phyloP scores from a whole-genome alignment of 345 rosid species.

The Linum usitatissimum region DNA sequence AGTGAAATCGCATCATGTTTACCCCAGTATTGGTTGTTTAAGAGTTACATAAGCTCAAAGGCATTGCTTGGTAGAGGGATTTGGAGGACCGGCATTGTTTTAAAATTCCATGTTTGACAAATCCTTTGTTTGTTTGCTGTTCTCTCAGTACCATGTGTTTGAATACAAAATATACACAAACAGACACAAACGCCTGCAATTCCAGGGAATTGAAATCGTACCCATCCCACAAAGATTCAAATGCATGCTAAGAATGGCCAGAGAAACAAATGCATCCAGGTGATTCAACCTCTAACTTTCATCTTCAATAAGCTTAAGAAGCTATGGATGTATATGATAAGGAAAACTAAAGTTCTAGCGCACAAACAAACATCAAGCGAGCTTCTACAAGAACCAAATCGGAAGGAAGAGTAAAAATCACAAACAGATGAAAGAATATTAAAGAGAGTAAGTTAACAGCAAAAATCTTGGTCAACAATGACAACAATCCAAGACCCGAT shows the following conservation, averaged over 20 bases:
- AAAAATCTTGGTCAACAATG: too few species aligned
- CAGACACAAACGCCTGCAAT: too few species aligned
- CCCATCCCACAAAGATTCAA: too few species aligned
- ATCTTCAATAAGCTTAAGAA: background rate
- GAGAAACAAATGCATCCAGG: conserved; percentile 1
- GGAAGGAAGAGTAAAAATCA: background rate
- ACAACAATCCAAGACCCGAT: background rate
- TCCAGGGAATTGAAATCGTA: too few species aligned
- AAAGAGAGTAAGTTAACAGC: too few species aligned
- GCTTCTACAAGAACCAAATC: background rate
- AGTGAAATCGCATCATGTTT: background rate
- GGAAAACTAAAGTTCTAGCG: background rate
- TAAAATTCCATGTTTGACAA: background rate
- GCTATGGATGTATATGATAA: background rate
- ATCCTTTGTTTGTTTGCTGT: too few species aligned
- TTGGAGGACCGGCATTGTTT: too few species aligned
- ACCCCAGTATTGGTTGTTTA: background rate
- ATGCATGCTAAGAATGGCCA: too few species aligned
- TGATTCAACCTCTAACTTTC: background rate
- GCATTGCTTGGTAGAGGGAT: too few species aligned
- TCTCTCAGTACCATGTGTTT: too few species aligned
- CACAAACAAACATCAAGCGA: background rate
- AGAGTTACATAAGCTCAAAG: too few species aligned
- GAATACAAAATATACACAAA: too few species aligned
- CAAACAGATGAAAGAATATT: background rate